These are phyloP conservation scores for Daedaleopsis nitida DNA, from an alignment of 768 basidiomycete genomes.

Conservation along the genomic window DNA sequence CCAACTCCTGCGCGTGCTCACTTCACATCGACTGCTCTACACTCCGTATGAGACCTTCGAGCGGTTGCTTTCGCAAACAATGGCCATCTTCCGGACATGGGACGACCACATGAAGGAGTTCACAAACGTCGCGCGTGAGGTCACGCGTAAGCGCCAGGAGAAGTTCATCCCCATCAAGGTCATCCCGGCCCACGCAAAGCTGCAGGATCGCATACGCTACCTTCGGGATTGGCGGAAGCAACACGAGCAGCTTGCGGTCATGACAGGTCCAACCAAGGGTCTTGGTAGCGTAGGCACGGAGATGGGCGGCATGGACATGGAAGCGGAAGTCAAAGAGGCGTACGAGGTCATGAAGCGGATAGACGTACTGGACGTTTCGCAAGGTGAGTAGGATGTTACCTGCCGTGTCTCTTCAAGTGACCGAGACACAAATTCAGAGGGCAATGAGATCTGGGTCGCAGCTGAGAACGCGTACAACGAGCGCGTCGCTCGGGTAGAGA, in stretches of 20 bases:
- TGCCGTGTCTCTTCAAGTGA: background rate
- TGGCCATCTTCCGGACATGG: constrained; percentile 64
- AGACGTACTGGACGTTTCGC: constrained; percentile 92
- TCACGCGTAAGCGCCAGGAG: constrained; percentile 85
- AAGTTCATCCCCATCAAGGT: constrained; percentile 98
- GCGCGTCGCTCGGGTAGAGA: constrained; percentile 95
- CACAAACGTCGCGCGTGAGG: constrained; percentile 78
- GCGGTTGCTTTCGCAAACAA: constrained; percentile 72
- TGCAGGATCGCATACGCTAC: constrained; percentile 87
- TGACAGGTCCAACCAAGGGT: constrained; percentile 94
- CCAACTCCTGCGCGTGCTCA: constrained; percentile 87
- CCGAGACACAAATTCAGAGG: constrained; percentile 54
- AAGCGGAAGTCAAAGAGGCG: constrained; percentile 93
- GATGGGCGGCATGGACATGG: constrained; percentile 94
- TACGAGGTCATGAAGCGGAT: constrained; percentile 98
- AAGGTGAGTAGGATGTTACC: constrained; percentile 53
- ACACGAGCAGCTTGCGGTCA: constrained; percentile 95
- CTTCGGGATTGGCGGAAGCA: constrained; percentile 93
- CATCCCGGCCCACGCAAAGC: constrained; percentile 83
- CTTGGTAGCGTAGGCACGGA: constrained; percentile 72
- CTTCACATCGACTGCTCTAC: constrained; percentile 89
- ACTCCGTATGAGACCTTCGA: constrained; percentile 96
- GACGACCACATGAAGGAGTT: constrained; percentile 69
- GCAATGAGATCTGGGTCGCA: constrained; percentile 96
- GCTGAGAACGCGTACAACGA: constrained; percentile 99